phyloP scores from a whole-genome alignment of 2,329 filamentous ascomycete species.

The Salinomyces thailandicus region DNA sequence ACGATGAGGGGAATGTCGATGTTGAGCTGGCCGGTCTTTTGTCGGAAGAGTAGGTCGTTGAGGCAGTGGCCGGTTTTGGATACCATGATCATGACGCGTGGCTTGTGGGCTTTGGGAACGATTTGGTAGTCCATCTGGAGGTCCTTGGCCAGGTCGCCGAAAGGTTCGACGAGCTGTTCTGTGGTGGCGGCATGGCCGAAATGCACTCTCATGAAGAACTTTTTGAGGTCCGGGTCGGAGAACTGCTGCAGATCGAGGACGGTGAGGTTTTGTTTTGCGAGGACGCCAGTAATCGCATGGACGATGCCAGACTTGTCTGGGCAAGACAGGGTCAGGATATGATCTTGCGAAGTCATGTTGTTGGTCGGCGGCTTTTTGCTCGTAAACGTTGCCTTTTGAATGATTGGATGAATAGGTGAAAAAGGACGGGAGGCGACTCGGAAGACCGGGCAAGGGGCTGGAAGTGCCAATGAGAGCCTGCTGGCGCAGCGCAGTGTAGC shows the following conservation, averaged over 20 bases:
- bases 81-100: slow-evolving; percentile 75
- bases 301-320: slow-evolving; percentile 79
- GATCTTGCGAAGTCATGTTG: slow-evolving; percentile 34
- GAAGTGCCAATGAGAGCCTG: background rate
- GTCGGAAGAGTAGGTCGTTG: slow-evolving; percentile 72
- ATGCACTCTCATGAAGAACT: slow-evolving; percentile 83
- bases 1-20: slow-evolving; percentile 70
- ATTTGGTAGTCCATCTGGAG: slow-evolving; percentile 64
- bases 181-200: slow-evolving; percentile 52
- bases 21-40: slow-evolving; percentile 60
- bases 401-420: background rate
- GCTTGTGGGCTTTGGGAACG: slow-evolving; percentile 57
- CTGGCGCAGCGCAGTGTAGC: background rate
- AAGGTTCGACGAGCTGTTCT: slow-evolving; percentile 43
- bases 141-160: slow-evolving; percentile 50
- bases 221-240: slow-evolving; percentile 60
- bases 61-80: slow-evolving; percentile 81
- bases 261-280: slow-evolving; percentile 64
- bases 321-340: slow-evolving; percentile 72
- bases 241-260: slow-evolving; percentile 80
- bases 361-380: background rate
- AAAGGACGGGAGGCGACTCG: background rate
- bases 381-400: background rate
- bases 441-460: background rate
- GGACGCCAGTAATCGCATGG: slow-evolving; percentile 69